phyloP scores from a whole-genome alignment of 768 basidiomycete species.

The Suillus cothurnatus region DNA sequence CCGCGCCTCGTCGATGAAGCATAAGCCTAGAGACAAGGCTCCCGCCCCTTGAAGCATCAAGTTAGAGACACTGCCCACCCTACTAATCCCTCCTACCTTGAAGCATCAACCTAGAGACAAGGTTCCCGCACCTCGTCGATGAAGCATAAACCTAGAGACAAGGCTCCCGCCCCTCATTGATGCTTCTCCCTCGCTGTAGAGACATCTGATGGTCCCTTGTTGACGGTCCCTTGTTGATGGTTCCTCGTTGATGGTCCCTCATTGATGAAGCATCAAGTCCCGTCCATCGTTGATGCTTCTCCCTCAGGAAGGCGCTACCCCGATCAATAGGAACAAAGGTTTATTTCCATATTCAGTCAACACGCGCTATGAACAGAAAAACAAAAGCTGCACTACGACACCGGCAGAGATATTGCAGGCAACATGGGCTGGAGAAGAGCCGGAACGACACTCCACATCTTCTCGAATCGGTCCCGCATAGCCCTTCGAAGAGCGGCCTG shows the following conservation, averaged over 20 bases:
- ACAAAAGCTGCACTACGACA: too few relatives aligned
- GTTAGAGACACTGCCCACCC: too few relatives aligned
- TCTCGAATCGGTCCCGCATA: background rate
- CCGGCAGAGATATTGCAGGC: too few relatives aligned
- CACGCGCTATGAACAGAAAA: too few relatives aligned
- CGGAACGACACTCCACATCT: background rate
- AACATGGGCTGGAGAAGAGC: background rate
- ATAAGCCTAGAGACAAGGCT: background rate
- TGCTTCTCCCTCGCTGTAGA: too few relatives aligned
- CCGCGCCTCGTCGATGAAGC: background rate
- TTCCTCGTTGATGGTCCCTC: background rate
- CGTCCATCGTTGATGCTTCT: background rate
- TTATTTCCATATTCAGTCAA: too few relatives aligned
- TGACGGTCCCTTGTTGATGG: too few relatives aligned
- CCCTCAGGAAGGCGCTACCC: background rate
- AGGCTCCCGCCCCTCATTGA: background rate
- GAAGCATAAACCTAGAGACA: background rate
- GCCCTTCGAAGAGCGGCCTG: background rate
- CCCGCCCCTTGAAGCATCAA: background rate
- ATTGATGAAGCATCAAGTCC: too few relatives aligned
- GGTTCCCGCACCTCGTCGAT: background rate
- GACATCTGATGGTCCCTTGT: too few relatives aligned
- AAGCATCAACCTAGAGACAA: background rate
- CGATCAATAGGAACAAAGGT: too few relatives aligned
- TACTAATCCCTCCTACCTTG: background rate